These are phyloP conservation scores for Cynara cardunculus DNA, from an alignment of 129 eudicot genomes.

Conservation along the genomic window DNA sequence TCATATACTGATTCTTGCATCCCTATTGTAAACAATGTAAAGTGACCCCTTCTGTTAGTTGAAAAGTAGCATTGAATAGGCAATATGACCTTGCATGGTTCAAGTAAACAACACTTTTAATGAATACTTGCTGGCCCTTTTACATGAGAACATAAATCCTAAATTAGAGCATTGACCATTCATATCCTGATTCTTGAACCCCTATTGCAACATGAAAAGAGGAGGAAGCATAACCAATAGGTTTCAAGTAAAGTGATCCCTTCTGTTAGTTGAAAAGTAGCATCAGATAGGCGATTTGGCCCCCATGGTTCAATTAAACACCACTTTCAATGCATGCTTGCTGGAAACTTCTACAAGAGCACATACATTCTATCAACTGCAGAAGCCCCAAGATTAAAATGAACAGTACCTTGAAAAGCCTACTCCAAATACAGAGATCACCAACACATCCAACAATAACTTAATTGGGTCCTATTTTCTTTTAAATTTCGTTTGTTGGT, in stretches of 20 bases:
- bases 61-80: neutral
- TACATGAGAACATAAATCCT: neutral
- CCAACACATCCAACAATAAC: slow-evolving; percentile 9
- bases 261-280: neutral
- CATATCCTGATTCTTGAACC: neutral
- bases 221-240: neutral
- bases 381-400: neutral
- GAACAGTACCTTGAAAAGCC: neutral
- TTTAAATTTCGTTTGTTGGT: neutral
- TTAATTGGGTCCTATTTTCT: neutral
- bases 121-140: neutral
- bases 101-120: neutral
- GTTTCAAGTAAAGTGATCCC: neutral
- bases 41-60: neutral
- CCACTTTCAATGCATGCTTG: neutral
- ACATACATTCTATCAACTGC: neutral
- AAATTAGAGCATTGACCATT: neutral
- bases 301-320: neutral
- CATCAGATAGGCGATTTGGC: neutral
- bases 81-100: neutral
- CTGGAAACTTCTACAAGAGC: neutral
- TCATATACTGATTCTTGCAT: neutral
- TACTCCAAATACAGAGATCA: slow-evolving; percentile 3
- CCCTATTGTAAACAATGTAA: neutral
- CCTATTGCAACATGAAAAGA: neutral